phyloP scores from a whole-genome alignment of 2,329 filamentous ascomycete genomes.

The Neurospora crassa region DNA sequence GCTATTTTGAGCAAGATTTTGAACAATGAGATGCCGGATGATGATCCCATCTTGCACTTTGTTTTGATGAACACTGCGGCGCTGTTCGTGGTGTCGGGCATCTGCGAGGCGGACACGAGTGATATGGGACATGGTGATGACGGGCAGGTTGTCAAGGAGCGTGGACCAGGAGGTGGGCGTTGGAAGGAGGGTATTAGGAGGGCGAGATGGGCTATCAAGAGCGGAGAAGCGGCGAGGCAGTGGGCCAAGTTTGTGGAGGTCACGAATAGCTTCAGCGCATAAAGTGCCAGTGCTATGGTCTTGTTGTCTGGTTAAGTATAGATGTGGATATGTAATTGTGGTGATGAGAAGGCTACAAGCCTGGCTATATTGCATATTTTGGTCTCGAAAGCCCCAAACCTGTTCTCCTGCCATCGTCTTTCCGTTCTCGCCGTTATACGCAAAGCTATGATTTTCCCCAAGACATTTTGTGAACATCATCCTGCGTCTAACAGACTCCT shows the following conservation, averaged over 20 bases:
- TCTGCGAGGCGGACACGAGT: slow-evolving; percentile 76
- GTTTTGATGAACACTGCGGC: slow-evolving; percentile 91
- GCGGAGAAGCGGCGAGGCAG: slow-evolving; percentile 74
- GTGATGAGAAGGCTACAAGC: neutral
- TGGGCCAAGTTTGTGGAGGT: slow-evolving; percentile 78
- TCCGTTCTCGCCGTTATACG: neutral
- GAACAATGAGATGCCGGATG: slow-evolving; percentile 57
- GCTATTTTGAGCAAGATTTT: slow-evolving; percentile 71
- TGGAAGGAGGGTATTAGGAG: slow-evolving; percentile 93
- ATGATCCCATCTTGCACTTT: slow-evolving; percentile 85
- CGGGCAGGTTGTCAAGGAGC: slow-evolving; percentile 68
- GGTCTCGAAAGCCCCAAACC: neutral
- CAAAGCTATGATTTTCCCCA: neutral
- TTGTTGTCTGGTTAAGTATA: neutral
- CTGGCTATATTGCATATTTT: neutral
- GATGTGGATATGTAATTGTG: neutral
- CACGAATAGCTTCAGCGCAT: slow-evolving; percentile 45
- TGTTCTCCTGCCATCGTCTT: neutral
- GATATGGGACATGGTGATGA: slow-evolving; percentile 73
- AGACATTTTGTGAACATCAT: neutral
- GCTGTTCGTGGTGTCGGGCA: slow-evolving; percentile 72
- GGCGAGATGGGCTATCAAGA: slow-evolving; percentile 80
- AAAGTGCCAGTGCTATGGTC: neutral
- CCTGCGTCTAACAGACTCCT: neutral
- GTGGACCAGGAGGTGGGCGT: slow-evolving; percentile 73